Percentiles rank a stretch among this genome's conserved stretches.
phyloP scores from a whole-genome alignment of 2,329 filamentous ascomycete species.

The Fusarium brachygibbosum region DNA sequence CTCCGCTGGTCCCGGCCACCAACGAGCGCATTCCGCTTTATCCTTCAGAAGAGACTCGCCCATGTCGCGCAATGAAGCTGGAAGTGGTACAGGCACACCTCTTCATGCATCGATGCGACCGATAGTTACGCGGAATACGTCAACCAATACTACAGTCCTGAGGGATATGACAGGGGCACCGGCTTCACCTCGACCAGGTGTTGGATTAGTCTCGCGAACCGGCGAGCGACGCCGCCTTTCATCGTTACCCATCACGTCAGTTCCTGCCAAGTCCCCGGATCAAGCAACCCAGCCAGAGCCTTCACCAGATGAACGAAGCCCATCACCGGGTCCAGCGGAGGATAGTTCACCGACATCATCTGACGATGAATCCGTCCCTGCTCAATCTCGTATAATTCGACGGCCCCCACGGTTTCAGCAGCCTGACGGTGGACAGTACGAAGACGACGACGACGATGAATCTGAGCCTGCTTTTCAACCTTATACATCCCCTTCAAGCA shows the following conservation, averaged over 20 bases:
- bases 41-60: conserved; percentile 72
- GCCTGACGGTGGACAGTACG: conserved; percentile 55
- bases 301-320: conserved; percentile 43
- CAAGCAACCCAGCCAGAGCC: conserved; percentile 24
- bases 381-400: conserved; percentile 71
- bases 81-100: conserved; percentile 59
- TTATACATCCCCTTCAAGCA: conserved; percentile 56
- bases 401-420: conserved; percentile 67
- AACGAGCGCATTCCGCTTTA: conserved; percentile 65
- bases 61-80: conserved; percentile 62
- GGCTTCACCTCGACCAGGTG: conserved; percentile 50
- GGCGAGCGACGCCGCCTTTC: conserved; percentile 59
- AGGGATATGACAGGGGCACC: conserved; percentile 53
- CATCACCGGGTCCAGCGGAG: conserved; percentile 56
- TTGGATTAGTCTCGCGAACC: conserved; percentile 29
- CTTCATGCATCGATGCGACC: conserved; percentile 60
- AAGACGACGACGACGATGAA: conserved; percentile 69
- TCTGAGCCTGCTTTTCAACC: conserved; percentile 69
- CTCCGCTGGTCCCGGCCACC: conserved; percentile 54
- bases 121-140: conserved; percentile 63
- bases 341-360: conserved; percentile 59
- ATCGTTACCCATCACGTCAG: conserved; percentile 58
- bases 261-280: conserved; percentile 45
- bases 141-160: conserved; percentile 60
- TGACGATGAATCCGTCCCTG: conserved; percentile 65